A percentile compares a stretch with the other conserved stretches of the same genome.
Conservation (phyloP, 805 yeast genomes). For the Kluyveromyces siamensis region DNA sequence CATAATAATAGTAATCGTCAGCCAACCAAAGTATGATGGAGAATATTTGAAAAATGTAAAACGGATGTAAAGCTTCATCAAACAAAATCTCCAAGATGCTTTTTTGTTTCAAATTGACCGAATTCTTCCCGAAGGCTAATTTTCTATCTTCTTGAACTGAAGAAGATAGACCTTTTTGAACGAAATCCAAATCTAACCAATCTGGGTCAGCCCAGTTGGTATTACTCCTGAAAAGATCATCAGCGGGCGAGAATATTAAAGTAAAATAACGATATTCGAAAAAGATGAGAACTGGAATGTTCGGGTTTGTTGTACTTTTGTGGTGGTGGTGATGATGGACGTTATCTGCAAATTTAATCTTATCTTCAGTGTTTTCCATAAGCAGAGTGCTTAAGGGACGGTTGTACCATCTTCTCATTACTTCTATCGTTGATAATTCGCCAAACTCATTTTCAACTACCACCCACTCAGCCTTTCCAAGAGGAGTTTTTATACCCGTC, state of each 20-base stretch:
- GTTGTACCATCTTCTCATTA: conserved; percentile 55
- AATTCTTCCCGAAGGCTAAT: conserved; percentile 68
- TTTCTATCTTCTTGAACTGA: conserved; percentile 59
- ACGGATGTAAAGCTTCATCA: conserved; percentile 91
- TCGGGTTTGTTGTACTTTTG: conserved; percentile 27
- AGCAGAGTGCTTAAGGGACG: conserved; percentile 66
- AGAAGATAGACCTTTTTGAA: conserved; percentile 60
- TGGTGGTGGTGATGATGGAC: conserved; percentile 14
- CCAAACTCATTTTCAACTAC: conserved; percentile 93
- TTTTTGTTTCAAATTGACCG: conserved; percentile 69
- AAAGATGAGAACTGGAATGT: conserved; percentile 57
- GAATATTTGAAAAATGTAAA: conserved; percentile 88
- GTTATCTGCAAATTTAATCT: conserved; percentile 9
- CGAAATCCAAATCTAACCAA: conserved; percentile 56
- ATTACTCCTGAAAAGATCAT: conserved; percentile 77
- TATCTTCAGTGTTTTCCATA: conserved; percentile 20
- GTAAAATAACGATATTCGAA: conserved; percentile 79
- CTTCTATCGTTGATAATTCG: conserved; percentile 54
- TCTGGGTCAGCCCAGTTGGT: conserved; percentile 76
- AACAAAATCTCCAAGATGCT: conserved; percentile 53
- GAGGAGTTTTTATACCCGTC: conserved; percentile 54
- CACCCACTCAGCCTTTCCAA: conserved; percentile 86
- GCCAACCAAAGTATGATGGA: conserved; percentile 86
- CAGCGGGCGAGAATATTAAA: conserved; percentile 76
- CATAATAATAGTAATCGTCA: conserved; percentile 90